Percentiles rank a stretch among this genome's conserved stretches.
These are phyloP conservation scores for Aspergillus saccharolyticus DNA, from an alignment of 495 filamentous ascomycete genomes.

Conservation along the genomic window DNA sequence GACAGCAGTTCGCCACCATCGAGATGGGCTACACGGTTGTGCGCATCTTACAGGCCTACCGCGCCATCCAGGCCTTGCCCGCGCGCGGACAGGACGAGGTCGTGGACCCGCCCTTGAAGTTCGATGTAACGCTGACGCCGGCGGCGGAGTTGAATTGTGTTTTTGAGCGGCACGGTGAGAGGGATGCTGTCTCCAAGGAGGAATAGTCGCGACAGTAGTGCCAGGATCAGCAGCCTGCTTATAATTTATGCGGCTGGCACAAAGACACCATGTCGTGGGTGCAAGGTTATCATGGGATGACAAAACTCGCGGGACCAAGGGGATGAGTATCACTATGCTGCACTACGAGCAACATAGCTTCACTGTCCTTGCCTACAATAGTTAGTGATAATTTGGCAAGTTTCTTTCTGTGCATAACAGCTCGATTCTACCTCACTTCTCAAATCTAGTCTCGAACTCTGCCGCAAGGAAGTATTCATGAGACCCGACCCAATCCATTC, in stretches of 20 bases:
- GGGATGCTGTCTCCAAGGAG: neutral
- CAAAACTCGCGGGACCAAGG: neutral
- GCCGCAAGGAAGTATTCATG: too few species aligned
- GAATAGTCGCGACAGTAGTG: neutral
- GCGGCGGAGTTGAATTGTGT: slow-evolving; percentile 40
- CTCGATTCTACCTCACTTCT: too few species aligned
- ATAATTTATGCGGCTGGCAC: too few species aligned
- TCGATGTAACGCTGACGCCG: slow-evolving; percentile 39
- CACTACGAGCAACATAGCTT: too few species aligned
- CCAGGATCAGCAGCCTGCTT: too few species aligned
- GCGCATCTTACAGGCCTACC: slow-evolving; percentile 57
- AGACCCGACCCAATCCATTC: too few species aligned
- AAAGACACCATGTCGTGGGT: too few species aligned
- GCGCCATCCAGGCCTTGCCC: slow-evolving; percentile 39
- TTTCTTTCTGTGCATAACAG: too few species aligned
- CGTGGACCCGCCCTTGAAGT: slow-evolving; percentile 33
- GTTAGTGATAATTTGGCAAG: too few species aligned
- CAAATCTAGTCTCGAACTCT: too few species aligned
- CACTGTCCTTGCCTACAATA: too few species aligned
- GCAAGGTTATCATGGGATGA: neutral
- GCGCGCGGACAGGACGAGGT: slow-evolving; percentile 29
- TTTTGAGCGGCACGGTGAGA: slow-evolving; percentile 34
- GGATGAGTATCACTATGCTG: too few species aligned
- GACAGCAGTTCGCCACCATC: slow-evolving; percentile 58
- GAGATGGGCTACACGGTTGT: slow-evolving; percentile 60